phyloP scores from a whole-genome alignment of 2,329 filamentous ascomycete species.

The Aspergillus sp. region DNA sequence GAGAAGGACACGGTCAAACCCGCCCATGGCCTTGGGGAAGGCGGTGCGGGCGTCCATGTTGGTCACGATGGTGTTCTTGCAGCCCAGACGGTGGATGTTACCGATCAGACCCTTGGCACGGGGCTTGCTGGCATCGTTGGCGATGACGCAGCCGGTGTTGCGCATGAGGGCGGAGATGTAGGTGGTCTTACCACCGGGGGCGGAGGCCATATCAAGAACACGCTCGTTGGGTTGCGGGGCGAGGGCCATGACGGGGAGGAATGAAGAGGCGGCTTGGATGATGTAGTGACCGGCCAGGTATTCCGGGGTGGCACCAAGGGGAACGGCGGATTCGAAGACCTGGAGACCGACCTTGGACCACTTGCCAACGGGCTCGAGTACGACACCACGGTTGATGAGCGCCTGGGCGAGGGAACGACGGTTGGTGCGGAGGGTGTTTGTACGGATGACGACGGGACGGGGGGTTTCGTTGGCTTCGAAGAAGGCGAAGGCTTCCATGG shows the following conservation, averaged over 20 bases:
- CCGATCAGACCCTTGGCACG: conserved; percentile 96
- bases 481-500: conserved; percentile 93
- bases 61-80: conserved; percentile 91
- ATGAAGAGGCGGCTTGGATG: conserved; percentile 92
- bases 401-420: conserved; percentile 82
- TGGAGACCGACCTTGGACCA: conserved; percentile 98
- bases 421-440: conserved; percentile 84
- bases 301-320: conserved; percentile 92
- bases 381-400: conserved; percentile 93
- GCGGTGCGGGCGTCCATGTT: conserved; percentile 86
- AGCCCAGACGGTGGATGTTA: conserved; percentile 93
- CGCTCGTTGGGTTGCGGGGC: conserved; percentile 92
- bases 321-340: conserved; percentile 86
- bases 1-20: conserved; percentile 91
- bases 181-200: conserved; percentile 93
- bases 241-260: conserved; percentile 95
- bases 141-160: conserved; percentile 93
- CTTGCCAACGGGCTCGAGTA: conserved; percentile 93
- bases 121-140: conserved; percentile 92
- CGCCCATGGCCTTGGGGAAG: conserved; percentile 91
- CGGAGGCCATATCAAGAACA: conserved; percentile 90
- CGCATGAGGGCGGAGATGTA: conserved; percentile 97
- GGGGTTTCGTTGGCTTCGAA: conserved; percentile 98
- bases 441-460: conserved; percentile 91
- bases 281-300: conserved; percentile 98